Conservation (phyloP, 768 basidiomycete species). For the Leccinum truebloodii region DNA sequence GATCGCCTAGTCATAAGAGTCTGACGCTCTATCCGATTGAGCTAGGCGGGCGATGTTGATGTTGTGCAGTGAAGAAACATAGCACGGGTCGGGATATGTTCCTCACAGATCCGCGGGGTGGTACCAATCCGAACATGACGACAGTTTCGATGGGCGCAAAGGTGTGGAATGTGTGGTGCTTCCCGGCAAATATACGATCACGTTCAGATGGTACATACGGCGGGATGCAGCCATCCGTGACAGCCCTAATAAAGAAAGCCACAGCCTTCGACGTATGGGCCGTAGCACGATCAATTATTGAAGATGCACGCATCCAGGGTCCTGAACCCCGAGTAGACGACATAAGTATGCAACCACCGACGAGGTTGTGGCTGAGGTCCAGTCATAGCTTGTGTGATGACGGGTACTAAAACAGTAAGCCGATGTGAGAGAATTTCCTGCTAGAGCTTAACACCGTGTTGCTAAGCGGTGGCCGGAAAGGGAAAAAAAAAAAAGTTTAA, state of each 20-base stretch:
- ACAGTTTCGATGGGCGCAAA: slow-evolving; percentile 23
- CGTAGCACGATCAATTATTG: slow-evolving; percentile 20
- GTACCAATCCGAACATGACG: slow-evolving; percentile 4
- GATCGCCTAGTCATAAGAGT: slow-evolving; percentile 55
- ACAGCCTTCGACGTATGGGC: slow-evolving; percentile 12
- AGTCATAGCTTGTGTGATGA: slow-evolving; percentile 3
- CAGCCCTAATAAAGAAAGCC: slow-evolving; percentile 13
- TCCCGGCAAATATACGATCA: slow-evolving; percentile 13
- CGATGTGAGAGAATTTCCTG: background rate
- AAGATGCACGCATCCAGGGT: slow-evolving; percentile 17
- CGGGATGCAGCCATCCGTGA: slow-evolving; percentile 15
- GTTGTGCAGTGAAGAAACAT: accelerated
- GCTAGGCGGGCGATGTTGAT: slow-evolving; percentile 50
- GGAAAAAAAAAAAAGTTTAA: background rate
- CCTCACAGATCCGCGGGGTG: background rate
- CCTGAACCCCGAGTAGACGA: slow-evolving; percentile 15
- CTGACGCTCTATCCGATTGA: slow-evolving; percentile 71
- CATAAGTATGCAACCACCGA: slow-evolving; percentile 6
- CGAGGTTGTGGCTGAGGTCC: background rate
- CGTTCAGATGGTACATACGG: slow-evolving; percentile 8
- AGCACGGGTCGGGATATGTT: background rate
- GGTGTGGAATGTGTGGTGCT: slow-evolving; percentile 21
- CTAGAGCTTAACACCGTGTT: background rate
- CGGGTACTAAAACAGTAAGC: background rate
- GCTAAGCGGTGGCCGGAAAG: background rate